Evolutionary conservation across 139 green algal species (phyloP).

Genomic region (Limnomonas spitsbergensis): DNA sequence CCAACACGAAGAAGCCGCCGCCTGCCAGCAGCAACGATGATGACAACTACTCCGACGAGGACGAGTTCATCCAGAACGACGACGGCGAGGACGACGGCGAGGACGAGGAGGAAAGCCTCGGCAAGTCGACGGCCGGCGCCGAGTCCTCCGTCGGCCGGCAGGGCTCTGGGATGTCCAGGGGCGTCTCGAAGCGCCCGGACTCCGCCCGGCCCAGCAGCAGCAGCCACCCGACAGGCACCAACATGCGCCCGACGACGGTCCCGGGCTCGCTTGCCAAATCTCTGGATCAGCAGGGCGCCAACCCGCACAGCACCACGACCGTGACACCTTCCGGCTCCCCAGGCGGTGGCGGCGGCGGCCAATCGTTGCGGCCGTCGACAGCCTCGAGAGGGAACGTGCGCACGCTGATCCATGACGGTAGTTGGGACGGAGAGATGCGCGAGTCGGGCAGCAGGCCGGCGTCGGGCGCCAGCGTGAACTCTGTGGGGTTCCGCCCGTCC

Average conservation of each 20-base stretch:
- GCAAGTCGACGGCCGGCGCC: neutral
- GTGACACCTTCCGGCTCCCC: neutral
- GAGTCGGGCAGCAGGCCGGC: no score
- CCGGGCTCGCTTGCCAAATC: neutral
- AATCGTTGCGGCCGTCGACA: no score
- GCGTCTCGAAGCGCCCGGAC: neutral
- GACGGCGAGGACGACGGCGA: conserved; percentile 3
- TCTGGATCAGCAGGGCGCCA: no score
- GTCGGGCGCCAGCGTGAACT: no score
- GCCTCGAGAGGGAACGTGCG: no score
- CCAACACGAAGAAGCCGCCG: neutral
- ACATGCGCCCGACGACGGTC: neutral
- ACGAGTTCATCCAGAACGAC: neutral
- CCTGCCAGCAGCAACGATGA: neutral
- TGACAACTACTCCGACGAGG: neutral
- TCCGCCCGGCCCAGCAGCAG: neutral
- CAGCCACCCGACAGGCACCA: neutral
- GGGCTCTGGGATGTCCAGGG: neutral
- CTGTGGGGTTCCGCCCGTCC: no score
- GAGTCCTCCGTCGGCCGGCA: no score
- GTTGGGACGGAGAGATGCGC: no score
- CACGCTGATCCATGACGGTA: no score
- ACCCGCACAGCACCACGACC: neutral
- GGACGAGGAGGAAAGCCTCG: neutral
- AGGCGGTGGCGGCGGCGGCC: no score